Base-by-base conservation (phyloP, 2,329 filamentous ascomycete species). In the Westerdykella sp. region DNA sequence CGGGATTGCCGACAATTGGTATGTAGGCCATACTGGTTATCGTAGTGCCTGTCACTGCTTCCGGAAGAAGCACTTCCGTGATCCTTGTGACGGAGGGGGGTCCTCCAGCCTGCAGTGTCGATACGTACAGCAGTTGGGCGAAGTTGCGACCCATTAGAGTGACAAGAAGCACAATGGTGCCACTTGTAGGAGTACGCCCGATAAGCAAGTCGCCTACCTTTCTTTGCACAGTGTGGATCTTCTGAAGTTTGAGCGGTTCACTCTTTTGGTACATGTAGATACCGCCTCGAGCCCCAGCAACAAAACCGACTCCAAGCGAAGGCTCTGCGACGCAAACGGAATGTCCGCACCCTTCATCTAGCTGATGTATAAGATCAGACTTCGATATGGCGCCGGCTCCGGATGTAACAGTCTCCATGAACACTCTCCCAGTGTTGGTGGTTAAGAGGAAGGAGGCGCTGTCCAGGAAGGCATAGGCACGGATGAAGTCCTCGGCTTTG, bases 391-490 rank as follows among this genome's bases (percentile, higher is more conserved):
- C 32, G 12, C 42, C 45, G 7, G 30, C 36, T 6, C 35, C 28
- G 14, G 47, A 37, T 15, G 39, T 22, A 5, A 59, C 40, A n/a
- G 41, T 51, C 34, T 57, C 57, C 1, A 77, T 49, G 4, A 84
- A 68, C 0, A 87, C 58, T 14, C 75, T 73, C 1, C 85, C 85
- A 28, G 59, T 58, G 30, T 76, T 75, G 0, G 75, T 80, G 0
- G 81, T 83, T 3, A 78, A 69, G 14, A 87, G 61, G 2, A 87
- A 57, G 1, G 67, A 62, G 3, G 70, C 60, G 3, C 75, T 65
- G 0, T 73, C 73, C 3, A 85, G 57, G 44, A 86, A 85, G 18
- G 77, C 75, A 55, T 85, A 88, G 35, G 77, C 74, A 43, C 79
- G 77, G 45, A 85, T 77, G 9, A 60, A 62, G n/a, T 67, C 65